Evolutionary conservation across 129 eudicot genomes (phyloP), one percentile per base, ranked within the genome.

Genomic region (Lonicera japonica): DNA sequence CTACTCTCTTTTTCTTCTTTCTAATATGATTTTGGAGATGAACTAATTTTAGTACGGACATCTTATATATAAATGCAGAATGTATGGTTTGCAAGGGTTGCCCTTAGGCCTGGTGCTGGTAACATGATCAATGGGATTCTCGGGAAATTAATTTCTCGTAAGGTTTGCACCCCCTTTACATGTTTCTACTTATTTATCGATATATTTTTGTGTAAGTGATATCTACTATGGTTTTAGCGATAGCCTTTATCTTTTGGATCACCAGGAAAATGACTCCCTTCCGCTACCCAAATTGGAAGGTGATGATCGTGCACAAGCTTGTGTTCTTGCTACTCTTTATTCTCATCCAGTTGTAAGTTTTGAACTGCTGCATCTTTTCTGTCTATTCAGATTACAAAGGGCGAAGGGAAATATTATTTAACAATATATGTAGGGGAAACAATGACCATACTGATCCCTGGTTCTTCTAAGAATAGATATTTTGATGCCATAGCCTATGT

Each of bases 61-160:
- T 60, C 63, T 56, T 57, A 21, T 39, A 20, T 63, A 43, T 58
- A 13, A 72, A 19, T 70, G 77, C 87, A 90, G 97, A 90, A 86
- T 77, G 97, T 90, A 69, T 77, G 79, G 77, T 95, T 90, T 65
- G 97, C 97, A 58, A 90, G 86, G 72, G 67, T 68, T 75, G 86
- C 97, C 36, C 90, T 90, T 46, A 86, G 97, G 76, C 92, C 91
- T 18, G 97, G 97, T 65, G 97, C 97, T 65, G 97, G 97, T 64
- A 90, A 86, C 82, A 86, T 90, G 97, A 95, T 90, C 61, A 90
- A 90, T 73, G 97, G 89, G 43, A 78, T 90, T 69, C 76, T 90
- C 38, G 77, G 97, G 83, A 90, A 90, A 87, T 84, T 90, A 17
- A 83, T 80, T 55, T 61, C 63, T 46, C 95, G 83, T 48, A 90